These are phyloP conservation scores for Apiospora sp. DNA, from an alignment of 2,329 filamentous ascomycete species.

Conservation along the genomic window DNA sequence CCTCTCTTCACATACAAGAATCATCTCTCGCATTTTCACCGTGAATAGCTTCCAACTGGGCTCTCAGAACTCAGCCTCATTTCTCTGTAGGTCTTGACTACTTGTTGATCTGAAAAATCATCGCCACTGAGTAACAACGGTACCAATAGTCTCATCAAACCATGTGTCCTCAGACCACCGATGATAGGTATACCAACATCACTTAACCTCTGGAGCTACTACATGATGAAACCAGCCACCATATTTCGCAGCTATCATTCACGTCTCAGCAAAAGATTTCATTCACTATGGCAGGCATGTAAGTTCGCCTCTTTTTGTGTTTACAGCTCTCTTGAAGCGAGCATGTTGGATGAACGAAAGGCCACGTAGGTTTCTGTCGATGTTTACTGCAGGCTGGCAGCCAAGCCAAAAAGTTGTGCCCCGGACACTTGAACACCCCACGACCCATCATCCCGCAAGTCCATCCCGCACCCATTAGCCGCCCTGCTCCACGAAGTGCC, in stretches of 20 bases:
- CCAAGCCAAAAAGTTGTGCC: background rate
- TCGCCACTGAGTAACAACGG: too few species aligned
- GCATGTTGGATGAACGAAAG: background rate
- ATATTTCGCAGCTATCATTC: too few species aligned
- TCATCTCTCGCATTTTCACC: too few species aligned
- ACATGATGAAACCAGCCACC: too few species aligned
- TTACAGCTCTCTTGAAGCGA: too few species aligned
- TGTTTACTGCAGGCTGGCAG: background rate
- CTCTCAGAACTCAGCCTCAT: background rate
- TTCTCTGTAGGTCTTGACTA: background rate
- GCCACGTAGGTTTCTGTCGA: background rate
- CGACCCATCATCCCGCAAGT: background rate
- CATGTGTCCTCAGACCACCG: too few species aligned
- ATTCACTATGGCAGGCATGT: background rate
- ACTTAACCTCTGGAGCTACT: too few species aligned
- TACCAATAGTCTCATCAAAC: too few species aligned
- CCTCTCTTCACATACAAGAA: background rate
- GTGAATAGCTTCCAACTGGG: background rate
- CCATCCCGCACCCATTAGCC: conserved; percentile 10
- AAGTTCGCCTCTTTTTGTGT: too few species aligned
- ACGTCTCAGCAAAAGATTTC: background rate
- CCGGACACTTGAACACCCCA: background rate
- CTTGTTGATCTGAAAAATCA: too few species aligned
- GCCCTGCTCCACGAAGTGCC: conserved; percentile 4
- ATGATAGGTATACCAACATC: too few species aligned